These are phyloP conservation scores for Aurifilum marmelostoma DNA, from an alignment of 2,329 filamentous ascomycete genomes.

Conservation along the genomic window DNA sequence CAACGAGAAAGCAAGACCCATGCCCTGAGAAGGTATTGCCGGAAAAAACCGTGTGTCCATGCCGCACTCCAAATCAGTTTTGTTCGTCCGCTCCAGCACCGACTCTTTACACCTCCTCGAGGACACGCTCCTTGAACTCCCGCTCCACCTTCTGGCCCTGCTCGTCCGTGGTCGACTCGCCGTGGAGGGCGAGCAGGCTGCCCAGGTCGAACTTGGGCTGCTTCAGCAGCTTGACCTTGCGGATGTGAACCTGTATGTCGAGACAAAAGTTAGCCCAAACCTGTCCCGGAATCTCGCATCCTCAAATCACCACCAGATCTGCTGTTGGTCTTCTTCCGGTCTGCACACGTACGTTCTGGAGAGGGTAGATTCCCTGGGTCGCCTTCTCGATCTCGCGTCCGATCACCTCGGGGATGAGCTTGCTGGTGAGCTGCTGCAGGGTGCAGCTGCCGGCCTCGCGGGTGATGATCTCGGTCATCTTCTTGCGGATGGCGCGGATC, in stretches of 20 bases:
- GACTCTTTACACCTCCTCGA: conserved; percentile 83
- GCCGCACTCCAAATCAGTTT: conserved; percentile 38
- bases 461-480: conserved; percentile 99
- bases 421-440: conserved; percentile 93
- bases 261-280: conserved; percentile 28
- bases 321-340: neutral
- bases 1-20: conserved; percentile 53
- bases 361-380: conserved; percentile 98
- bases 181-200: conserved; percentile 93
- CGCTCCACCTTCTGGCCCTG: conserved; percentile 97
- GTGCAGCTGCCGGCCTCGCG: conserved; percentile 94
- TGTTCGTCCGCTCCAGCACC: conserved; percentile 43
- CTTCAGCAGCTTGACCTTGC: conserved; percentile 99
- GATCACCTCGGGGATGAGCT: conserved; percentile 99
- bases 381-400: conserved; percentile 99
- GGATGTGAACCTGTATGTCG: conserved; percentile 83
- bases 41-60: conserved; percentile 42
- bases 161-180: conserved; percentile 95
- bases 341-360: conserved; percentile 80
- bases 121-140: conserved; percentile 98
- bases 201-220: conserved; percentile 98
- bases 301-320: no score
- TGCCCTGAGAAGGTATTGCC: conserved; percentile 48
- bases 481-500: conserved; percentile 97
- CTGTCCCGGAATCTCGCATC: neutral